A percentile compares a stretch with the other conserved stretches of the same genome.
Evolutionary conservation across 2,329 filamentous ascomycete genomes (phyloP).

Genomic region (Ceratocystis albifundus): DNA sequence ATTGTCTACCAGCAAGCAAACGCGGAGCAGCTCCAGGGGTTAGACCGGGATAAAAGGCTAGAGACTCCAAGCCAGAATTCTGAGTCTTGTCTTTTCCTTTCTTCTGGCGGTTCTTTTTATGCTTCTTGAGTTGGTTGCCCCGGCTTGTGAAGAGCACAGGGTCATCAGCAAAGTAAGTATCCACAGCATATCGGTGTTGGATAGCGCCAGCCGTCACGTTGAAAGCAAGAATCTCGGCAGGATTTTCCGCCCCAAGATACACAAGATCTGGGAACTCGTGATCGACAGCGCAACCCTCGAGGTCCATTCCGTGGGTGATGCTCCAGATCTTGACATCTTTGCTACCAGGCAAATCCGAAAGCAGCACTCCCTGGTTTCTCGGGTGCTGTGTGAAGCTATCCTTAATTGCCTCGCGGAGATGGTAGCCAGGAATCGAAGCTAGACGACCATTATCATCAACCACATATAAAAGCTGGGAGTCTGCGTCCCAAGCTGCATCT

Average conservation of each 20-base stretch:
- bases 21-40: background rate
- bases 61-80: constrained; percentile 18
- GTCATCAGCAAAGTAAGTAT: background rate
- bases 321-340: constrained; percentile 20
- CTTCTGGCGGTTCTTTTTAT: constrained; percentile 16
- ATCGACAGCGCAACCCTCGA: constrained; percentile 20
- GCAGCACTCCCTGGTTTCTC: constrained; percentile 3
- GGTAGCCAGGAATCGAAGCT: constrained; percentile 18
- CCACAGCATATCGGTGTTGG: constrained; percentile 14
- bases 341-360: background rate
- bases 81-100: background rate
- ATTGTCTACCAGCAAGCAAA: constrained; percentile 19
- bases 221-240: constrained; percentile 18
- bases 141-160: background rate
- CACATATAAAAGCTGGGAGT: constrained; percentile 14
- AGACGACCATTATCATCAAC: constrained; percentile 22
- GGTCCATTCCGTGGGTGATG: constrained; percentile 14
- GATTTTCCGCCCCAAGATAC: constrained; percentile 20
- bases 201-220: constrained; percentile 20
- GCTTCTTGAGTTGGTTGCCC: constrained; percentile 16
- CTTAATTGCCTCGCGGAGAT: background rate
- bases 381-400: background rate
- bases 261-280: constrained; percentile 20
- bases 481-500: constrained; percentile 22
- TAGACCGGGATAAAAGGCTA: constrained; percentile 17